Conservation (phyloP, 169 alveolate species). For the Plasmodium berghei region DNA sequence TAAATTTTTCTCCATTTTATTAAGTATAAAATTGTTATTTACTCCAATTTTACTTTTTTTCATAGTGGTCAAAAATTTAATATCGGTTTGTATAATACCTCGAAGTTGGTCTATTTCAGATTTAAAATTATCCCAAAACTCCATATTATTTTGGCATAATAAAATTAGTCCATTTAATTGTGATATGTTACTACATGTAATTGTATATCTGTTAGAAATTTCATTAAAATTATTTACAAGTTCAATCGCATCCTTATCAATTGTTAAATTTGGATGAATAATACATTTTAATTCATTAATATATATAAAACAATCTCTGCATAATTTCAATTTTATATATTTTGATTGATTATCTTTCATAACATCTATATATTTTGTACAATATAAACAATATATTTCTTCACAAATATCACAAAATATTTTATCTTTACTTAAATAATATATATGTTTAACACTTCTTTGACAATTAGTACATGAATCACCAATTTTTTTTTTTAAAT, state of each 20-base stretch:
- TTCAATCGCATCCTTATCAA: slow-evolving; percentile 63
- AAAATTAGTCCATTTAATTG: slow-evolving; percentile 63
- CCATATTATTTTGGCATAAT: slow-evolving; percentile 67
- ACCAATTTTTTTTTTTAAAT: slow-evolving; percentile 41
- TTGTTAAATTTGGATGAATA: slow-evolving; percentile 56
- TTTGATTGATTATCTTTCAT: slow-evolving; percentile 58
- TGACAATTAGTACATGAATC: slow-evolving; percentile 45
- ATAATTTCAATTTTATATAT: slow-evolving; percentile 65
- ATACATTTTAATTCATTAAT: slow-evolving; percentile 70
- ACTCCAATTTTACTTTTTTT: slow-evolving; percentile 36
- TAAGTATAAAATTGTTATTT: slow-evolving; percentile 43
- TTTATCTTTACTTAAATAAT: slow-evolving; percentile 29
- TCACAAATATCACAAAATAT: slow-evolving; percentile 61
- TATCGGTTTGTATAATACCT: slow-evolving; percentile 37
- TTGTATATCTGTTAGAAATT: slow-evolving; percentile 57
- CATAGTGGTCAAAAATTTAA: slow-evolving; percentile 38
- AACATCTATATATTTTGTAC: slow-evolving; percentile 48
- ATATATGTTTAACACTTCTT: slow-evolving; percentile 21
- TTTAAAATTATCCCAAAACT: slow-evolving; percentile 52
- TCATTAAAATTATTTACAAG: slow-evolving; percentile 44
- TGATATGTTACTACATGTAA: slow-evolving; percentile 49
- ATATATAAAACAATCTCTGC: slow-evolving; percentile 63
- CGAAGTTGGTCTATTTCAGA: slow-evolving; percentile 31
- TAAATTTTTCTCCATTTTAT: slow-evolving; percentile 57
- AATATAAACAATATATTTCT: slow-evolving; percentile 47